Base-by-base conservation (phyloP, 2,329 filamentous ascomycete genomes). In the Alternaria solani region DNA sequence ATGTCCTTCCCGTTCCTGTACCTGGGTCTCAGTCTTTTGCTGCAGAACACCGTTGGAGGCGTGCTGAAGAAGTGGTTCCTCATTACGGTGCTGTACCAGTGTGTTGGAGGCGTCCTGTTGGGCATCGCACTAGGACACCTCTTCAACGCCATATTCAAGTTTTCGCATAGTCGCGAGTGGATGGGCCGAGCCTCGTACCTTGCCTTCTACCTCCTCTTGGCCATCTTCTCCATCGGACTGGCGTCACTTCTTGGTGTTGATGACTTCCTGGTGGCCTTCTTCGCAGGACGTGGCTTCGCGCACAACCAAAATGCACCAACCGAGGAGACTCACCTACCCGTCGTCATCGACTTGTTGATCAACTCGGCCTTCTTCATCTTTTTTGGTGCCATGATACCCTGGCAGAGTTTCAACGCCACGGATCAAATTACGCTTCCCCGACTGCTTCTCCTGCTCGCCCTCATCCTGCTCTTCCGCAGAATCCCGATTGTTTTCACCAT, bases 281-380 rank as follows among this genome's bases (percentile, higher is more conserved):
- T 81, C n/a, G 84, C 84, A 0, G 85, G 85, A 6, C 80, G 84
- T 25, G 83, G 83, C 4, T 87, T 87, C 66, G 81, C 83, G 2
- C 81, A 84, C 55, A 83, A 84, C 59, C 84, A 85, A 36, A 86
- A 84, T 79, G 85, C 84, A 57, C 75, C 80, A 2, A 81, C 80
- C 42, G 76, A 78, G 6, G 78, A 81, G 34, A 79, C 82, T 0
- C 74, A 81, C 2, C 77, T 87, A 1, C 82, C 83, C 0, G 73
- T 81, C 11, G 79, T 87, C 46, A 80, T 86, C 53, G 85, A 87
- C 63, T 70, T 87, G n/a, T 74, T 87, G 43, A 81, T 87, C 61
- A 87, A 87, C 68, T 82, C 80, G 8, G 80, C 81, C 18, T 81
- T 87, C 78, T 87, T 87, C 62, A 79, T 87, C 49, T 86, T 85